Evolutionary conservation across 1,284 basidiomycete species (phyloP), one percentile per base, ranked within the genome.

Genomic region (Moesziomyces antarcticus): DNA sequence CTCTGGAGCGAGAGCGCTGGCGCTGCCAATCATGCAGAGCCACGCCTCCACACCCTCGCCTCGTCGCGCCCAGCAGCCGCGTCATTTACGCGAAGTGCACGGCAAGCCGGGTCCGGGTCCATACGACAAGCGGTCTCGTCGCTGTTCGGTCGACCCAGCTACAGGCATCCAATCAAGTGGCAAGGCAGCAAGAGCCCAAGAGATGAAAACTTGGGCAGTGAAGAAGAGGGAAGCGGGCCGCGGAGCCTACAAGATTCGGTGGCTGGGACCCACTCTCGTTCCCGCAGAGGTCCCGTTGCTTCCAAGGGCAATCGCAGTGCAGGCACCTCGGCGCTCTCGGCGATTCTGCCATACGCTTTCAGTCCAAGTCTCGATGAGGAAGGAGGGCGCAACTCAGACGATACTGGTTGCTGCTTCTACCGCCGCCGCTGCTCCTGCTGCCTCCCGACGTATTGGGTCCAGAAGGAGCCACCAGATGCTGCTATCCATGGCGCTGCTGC

Each of bases 11-110:
- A 25, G 37, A 21, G 42, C 56, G 37, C 37, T 33, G 30, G 10
- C 30, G 30, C 30, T 18, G 37, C 18, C 37, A 40, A 16, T 16
- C 37, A 40, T 30, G 53, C 50, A 52, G 50, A 57, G 24, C 14
- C 13, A 9, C 55, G 22, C 51, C 35, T 42, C 5, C 22, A 35
- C 27, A 37, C 42, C 22, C 35, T 35, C 42, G 33, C 45, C 47
- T 45, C 50, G 41, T 46, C 27, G 25, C 24, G 42, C 20, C 16
- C 25, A 25, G 50, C 6, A 21, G 21, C 11, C 3, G 20, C 20
- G 25, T 33, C 55, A 55, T 62, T 45, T 47, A 62, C 59, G 59
- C 65, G 50, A 68, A 42, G 16, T n/a, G 51, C 56, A 44, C n/a
- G 27, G 37, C 37, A 40, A 49, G 45, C 9, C 20, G 43, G 25